These are phyloP conservation scores for Lactifluus subvellereus DNA, from an alignment of 768 basidiomycete genomes.

Conservation along the genomic window DNA sequence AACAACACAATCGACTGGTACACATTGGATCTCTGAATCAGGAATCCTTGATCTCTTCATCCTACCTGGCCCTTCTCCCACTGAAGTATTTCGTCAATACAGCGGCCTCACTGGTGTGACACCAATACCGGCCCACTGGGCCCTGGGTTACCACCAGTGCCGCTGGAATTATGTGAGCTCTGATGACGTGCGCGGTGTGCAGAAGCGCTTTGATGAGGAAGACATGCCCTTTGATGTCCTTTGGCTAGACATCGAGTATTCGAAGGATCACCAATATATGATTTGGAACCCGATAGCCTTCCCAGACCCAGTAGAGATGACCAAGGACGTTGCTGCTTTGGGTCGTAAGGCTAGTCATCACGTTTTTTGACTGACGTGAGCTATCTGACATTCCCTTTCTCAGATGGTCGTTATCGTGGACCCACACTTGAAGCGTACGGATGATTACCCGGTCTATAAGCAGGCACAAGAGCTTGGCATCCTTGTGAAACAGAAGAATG, in stretches of 20 bases:
- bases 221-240: conserved; percentile 95
- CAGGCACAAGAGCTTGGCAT: conserved; percentile 77
- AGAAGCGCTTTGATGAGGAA: conserved; percentile 85
- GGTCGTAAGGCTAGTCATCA: conserved; percentile 67
- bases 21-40: conserved; percentile 97
- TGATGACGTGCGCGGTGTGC: conserved; percentile 79
- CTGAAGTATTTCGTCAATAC: conserved; percentile 82
- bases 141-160: conserved; percentile 94
- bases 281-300: conserved; percentile 92
- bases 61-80: conserved; percentile 83
- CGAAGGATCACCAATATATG: conserved; percentile 93
- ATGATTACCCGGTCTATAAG: conserved; percentile 77
- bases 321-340: conserved; percentile 75
- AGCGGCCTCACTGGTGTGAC: conserved; percentile 77
- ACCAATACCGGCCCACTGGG: conserved; percentile 85
- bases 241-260: conserved; percentile 97
- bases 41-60: conserved; percentile 94
- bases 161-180: conserved; percentile 96
- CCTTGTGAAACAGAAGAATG: conserved; percentile 76
- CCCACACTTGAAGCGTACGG: conserved; percentile 85
- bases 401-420: conserved; percentile 99
- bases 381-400: conserved; percentile 9
- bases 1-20: conserved; percentile 62
- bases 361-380: neutral
- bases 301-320: conserved; percentile 93